Conservation (phyloP, 202 grass and related monocot genomes). For the Musa balbisiana region DNA sequence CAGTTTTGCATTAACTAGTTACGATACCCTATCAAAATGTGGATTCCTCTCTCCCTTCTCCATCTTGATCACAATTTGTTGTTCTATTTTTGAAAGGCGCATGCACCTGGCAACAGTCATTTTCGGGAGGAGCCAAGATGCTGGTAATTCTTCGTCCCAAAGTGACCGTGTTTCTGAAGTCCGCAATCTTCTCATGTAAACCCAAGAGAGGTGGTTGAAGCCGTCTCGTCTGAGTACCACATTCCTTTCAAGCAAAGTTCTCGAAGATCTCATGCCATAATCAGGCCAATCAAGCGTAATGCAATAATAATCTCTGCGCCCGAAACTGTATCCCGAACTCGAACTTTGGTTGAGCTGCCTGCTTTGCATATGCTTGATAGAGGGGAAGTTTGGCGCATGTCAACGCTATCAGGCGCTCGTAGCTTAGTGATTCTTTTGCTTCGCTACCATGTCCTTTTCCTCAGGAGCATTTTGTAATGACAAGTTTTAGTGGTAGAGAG, state of each 20-base stretch:
- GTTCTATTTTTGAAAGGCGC: slow-evolving; percentile 34
- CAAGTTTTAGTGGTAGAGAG: background rate
- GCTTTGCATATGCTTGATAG: background rate
- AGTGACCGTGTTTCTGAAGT: slow-evolving; percentile 3
- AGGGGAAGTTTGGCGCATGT: background rate
- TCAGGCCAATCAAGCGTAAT: background rate
- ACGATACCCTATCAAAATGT: no score
- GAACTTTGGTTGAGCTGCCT: no score
- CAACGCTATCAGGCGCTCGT: background rate
- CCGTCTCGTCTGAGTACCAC: background rate
- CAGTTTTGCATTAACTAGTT: no score
- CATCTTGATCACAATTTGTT: no score
- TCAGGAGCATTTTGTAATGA: background rate
- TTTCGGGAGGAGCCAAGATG: slow-evolving; percentile 52
- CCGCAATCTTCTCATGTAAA: background rate
- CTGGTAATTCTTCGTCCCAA: slow-evolving; percentile 40
- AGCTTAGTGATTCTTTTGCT: background rate
- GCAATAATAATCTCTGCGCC: background rate
- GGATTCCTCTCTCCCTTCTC: background rate
- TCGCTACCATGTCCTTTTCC: background rate
- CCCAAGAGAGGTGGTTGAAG: background rate
- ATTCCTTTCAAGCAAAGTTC: background rate
- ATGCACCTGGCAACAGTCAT: slow-evolving; percentile 32
- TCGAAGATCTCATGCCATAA: background rate
- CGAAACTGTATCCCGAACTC: no score